Evolutionary conservation across 2,329 filamentous ascomycete species (phyloP), one percentile per base, ranked within the genome.

Genomic region (Tolypocladium endophyticum): DNA sequence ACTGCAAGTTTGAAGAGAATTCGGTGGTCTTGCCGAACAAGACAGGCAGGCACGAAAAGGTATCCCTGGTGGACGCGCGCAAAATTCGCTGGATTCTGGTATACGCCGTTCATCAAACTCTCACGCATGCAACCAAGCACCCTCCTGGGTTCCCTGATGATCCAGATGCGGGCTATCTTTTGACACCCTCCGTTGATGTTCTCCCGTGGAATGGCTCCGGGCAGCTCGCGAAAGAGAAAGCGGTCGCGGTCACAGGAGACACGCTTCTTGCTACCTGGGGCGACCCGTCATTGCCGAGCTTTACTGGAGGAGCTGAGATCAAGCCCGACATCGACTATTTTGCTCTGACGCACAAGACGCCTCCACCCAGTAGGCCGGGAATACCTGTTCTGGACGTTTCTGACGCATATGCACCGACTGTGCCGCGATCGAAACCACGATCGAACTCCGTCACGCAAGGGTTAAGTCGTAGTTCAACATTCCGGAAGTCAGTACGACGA

Each of bases 61-160:
- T 76, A 2, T 72, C 72, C 0, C 73, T 84, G 14, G 76, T 80
- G 11, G 89, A 93, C 63, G 88, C 84, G 1, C 84, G 90, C 47
- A 92, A 91, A 71, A 82, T 92, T 20, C 81, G 89, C 45, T 94
- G 89, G 89, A 82, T 92, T 36, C 69, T 92, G 41, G 80, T 93
- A 8, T 93, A 93, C 66, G 81, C 85, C 23, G 80, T 85, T 4
- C 81, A 90, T 60, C 90, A 94, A 69, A 86, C 85, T n/a, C 78
- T 94, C 1, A 79, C 82, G 12, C 83, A 83, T 58, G 85, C 85
- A 43, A 87, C 84, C 0, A 75, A 81, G 39, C 76, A 82, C 0
- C 86, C 89, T 0, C 69, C 75, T 6, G 84, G 89, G 65, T 84
- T 90, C 35, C 77, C 77, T 20, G 82, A 87, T 59, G 74, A 77